Conservation (phyloP, 2,329 filamentous ascomycete genomes). For the Ophiostoma pallidulum region DNA sequence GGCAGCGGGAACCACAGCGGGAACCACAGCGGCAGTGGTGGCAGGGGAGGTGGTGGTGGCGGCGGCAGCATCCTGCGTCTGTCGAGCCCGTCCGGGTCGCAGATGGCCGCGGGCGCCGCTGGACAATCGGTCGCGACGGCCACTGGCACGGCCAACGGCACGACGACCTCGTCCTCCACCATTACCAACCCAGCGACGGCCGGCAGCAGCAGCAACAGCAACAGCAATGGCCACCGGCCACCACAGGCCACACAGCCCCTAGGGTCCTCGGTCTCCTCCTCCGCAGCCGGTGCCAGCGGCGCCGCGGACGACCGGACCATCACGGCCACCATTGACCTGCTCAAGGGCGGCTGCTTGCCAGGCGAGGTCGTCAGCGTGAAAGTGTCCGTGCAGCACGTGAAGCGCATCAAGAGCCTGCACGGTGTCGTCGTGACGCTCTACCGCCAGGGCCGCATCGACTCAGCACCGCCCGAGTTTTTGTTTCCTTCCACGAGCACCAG, state of each 20-base stretch:
- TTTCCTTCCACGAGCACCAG: conserved; percentile 24
- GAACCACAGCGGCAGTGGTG: conserved; percentile 4
- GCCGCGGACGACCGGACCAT: conserved; percentile 64
- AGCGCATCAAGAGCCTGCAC: conserved; percentile 80
- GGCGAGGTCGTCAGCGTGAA: conserved; percentile 75
- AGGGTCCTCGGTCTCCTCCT: neutral
- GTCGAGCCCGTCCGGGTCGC: conserved; percentile 32
- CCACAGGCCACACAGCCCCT: too few species aligned
- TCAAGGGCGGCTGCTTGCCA: conserved; percentile 73
- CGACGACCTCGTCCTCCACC: conserved; percentile 7
- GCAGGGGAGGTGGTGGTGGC: conserved; percentile 16
- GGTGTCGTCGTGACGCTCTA: conserved; percentile 91
- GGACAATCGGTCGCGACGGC: conserved; percentile 1
- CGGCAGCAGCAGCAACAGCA: neutral
- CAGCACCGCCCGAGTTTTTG: conserved; percentile 46
- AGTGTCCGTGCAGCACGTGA: conserved; percentile 78
- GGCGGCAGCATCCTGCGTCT: conserved; percentile 30
- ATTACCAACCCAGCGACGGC: neutral
- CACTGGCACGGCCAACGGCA: conserved; percentile 1
- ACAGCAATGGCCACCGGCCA: neutral
- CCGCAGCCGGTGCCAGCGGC: conserved; percentile 24
- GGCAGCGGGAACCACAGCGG: conserved; percentile 31
- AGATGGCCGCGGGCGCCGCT: conserved; percentile 27
- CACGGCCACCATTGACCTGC: conserved; percentile 72
- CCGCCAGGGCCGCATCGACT: conserved; percentile 82